Evolutionary conservation across 129 eudicot species (phyloP), one percentile per base, ranked within the genome.

Genomic region (Pulicaria dysenterica): DNA sequence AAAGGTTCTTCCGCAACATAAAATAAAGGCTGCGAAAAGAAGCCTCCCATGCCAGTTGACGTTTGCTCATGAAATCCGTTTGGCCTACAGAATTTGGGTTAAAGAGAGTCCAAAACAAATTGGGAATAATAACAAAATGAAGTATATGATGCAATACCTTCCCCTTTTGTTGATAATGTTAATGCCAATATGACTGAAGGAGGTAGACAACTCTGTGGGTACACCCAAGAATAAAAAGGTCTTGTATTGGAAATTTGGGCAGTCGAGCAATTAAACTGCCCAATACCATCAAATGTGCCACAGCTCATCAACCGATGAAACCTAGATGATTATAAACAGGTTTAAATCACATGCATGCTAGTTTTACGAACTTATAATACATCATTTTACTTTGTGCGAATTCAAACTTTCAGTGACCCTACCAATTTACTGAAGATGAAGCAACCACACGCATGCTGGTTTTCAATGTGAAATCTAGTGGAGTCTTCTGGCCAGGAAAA

Each of bases 1-100:
- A 95, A 58, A 66, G 56, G 54, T 81, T 91, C 83, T 88, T 95
- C 70, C 97, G 79, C 17, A 95, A 80, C 96, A 84, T 77, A 78
- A 84, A 83, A 75, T 91, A 95, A 61, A 95, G 91, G 80, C 96
- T 88, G 55, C 99, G 88, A 66, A 95, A 91, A 48, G 99, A 80
- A 17, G 88, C 85, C 79, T 95, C 96, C 99, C 99, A 95, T 24
- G 88, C 88, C 62, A 70, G 47, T 16, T 91, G 96, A 15, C 99
- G 91, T 83, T 88, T 88, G 79, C 80, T 81, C 82, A 95, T 73
- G 79, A 95, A 95, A 73, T 91, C 94, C 44, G 45, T 71, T 75
- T 85, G 85, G 38, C 84, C 98, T 90, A 67, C 50, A 83, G 31
- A 31, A 69, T 51, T 64, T 45, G 41, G 41, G 36, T 70, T 69